Conservation (phyloP, 805 yeast genomes). For the Saturnispora galanensis region DNA sequence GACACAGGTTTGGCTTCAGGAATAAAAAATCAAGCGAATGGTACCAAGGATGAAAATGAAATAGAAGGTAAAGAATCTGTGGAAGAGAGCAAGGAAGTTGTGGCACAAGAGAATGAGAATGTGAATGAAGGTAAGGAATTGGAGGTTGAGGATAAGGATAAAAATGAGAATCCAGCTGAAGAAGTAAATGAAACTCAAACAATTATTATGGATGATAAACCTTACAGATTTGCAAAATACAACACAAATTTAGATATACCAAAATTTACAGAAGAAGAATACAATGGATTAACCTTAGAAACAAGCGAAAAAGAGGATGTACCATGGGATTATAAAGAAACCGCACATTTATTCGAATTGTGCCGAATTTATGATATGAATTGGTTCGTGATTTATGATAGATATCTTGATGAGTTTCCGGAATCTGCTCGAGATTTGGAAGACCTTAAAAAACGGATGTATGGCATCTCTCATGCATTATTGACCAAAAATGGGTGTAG, state of each 20-base stretch:
- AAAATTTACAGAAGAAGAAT: slow-evolving; percentile 51
- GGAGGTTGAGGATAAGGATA: background rate
- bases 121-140: background rate
- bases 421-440: slow-evolving; percentile 53
- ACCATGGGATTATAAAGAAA: slow-evolving; percentile 69
- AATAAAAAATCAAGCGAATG: background rate
- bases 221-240: slow-evolving; percentile 63
- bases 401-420: slow-evolving; percentile 33
- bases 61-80: background rate
- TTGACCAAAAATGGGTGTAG: slow-evolving; percentile 31
- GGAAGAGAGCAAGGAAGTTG: background rate
- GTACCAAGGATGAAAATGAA: background rate
- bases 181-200: slow-evolving; percentile 15
- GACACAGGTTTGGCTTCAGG: background rate
- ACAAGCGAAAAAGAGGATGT: background rate
- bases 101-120: no score
- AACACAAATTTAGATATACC: slow-evolving; percentile 66
- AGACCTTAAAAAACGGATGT: slow-evolving; percentile 77
- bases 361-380: slow-evolving; percentile 51
- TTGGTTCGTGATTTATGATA: slow-evolving; percentile 60
- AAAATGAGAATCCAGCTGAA: slow-evolving; percentile 20
- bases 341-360: slow-evolving; percentile 64
- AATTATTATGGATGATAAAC: slow-evolving; percentile 25
- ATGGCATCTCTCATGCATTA: slow-evolving; percentile 51
- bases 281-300: slow-evolving; percentile 23